A percentile compares a stretch with the other conserved stretches of the same genome.
phyloP scores from a whole-genome alignment of 2,329 filamentous ascomycete genomes.

The Cladosporium sp. region DNA sequence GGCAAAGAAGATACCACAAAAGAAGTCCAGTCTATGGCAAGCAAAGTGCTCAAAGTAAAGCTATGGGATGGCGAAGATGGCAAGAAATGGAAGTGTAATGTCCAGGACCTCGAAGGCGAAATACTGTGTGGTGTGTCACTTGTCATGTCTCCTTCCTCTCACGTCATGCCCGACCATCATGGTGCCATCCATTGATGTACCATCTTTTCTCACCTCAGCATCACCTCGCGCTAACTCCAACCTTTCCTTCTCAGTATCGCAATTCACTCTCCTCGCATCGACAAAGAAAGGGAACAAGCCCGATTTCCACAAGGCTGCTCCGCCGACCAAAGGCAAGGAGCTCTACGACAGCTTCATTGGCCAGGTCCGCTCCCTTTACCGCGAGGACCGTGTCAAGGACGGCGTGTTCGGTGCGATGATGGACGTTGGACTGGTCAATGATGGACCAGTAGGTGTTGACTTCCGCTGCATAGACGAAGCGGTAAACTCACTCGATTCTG shows the following conservation, averaged over 20 bases:
- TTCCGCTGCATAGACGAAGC: slow-evolving; percentile 54
- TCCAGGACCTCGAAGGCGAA: slow-evolving; percentile 84
- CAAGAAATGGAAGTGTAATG: slow-evolving; percentile 83
- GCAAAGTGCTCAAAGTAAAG: slow-evolving; percentile 83
- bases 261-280: slow-evolving; percentile 88
- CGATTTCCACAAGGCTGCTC: slow-evolving; percentile 85
- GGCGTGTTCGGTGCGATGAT: slow-evolving; percentile 99
- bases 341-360: slow-evolving; percentile 81
- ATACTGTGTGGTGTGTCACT: slow-evolving; percentile 75
- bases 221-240: background rate
- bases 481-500: slow-evolving; percentile 36
- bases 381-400: slow-evolving; percentile 74
- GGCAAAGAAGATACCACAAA: slow-evolving; percentile 86
- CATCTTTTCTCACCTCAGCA: background rate
- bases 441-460: slow-evolving; percentile 65
- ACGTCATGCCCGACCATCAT: slow-evolving; percentile 4
- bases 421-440: slow-evolving; percentile 90
- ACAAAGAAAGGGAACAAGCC: slow-evolving; percentile 97
- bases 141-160: background rate
- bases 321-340: slow-evolving; percentile 69
- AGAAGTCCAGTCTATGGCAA: slow-evolving; percentile 77
- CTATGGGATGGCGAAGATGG: slow-evolving; percentile 84
- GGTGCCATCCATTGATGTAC: slow-evolving; percentile 1
- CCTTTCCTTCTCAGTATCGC: slow-evolving; percentile 66
- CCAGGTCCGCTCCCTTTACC: slow-evolving; percentile 69